phyloP scores from a whole-genome alignment of 495 filamentous ascomycete species.

The Aspergillus ostianus region DNA sequence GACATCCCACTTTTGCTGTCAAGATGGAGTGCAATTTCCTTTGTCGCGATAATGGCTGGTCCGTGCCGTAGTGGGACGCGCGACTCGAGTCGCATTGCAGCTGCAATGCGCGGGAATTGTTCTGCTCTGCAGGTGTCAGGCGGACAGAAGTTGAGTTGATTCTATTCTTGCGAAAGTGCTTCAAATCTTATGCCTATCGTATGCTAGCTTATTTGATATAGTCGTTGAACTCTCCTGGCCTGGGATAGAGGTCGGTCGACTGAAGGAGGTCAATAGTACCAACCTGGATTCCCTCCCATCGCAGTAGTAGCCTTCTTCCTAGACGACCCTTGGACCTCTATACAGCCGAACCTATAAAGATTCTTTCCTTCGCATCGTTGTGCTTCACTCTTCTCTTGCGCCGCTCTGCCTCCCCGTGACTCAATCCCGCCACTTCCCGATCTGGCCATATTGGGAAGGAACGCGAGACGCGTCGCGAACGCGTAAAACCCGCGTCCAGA shows the following conservation, averaged over 20 bases:
- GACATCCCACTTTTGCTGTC: background rate
- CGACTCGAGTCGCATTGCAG: slow-evolving; percentile 11
- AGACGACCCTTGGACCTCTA: background rate
- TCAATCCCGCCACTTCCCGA: slow-evolving; percentile 8
- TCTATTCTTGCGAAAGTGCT: background rate
- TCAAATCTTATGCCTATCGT: background rate
- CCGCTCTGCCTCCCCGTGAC: too few species aligned
- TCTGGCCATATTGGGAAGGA: slow-evolving; percentile 13
- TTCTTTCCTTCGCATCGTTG: background rate
- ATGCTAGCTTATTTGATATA: background rate
- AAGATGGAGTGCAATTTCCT: background rate
- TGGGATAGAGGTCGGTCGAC: background rate
- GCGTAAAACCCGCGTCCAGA: slow-evolving; percentile 13
- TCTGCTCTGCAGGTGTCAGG: slow-evolving; percentile 3
- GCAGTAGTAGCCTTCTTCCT: background rate
- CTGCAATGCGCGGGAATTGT: slow-evolving; percentile 16
- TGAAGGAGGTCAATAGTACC: background rate
- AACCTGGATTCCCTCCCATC: slow-evolving; percentile 16
- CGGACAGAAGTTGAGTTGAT: background rate
- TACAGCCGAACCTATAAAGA: background rate
- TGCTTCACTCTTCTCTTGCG: background rate
- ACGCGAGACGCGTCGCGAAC: slow-evolving; percentile 8
- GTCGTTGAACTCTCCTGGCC: background rate
- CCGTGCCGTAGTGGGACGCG: slow-evolving; percentile 21
- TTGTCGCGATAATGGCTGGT: background rate